Evolutionary conservation across 1,284 basidiomycete genomes (phyloP), one percentile per base, ranked within the genome.

Genomic region (Peniophora sp.): DNA sequence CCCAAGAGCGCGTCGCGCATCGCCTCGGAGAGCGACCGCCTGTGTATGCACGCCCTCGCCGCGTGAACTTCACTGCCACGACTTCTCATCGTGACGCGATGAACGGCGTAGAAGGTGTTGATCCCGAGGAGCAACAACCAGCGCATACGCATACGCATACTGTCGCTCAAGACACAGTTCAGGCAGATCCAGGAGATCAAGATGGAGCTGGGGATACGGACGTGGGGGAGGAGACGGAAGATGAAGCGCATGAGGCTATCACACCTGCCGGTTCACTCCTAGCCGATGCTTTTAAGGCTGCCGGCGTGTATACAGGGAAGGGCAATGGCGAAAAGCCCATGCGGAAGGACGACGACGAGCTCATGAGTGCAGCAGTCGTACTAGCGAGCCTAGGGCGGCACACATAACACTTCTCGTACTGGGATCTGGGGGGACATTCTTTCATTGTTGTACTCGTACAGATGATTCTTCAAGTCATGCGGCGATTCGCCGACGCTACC

Each of bases 1-100:
- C 69, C 74, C 35, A 84, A 81, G 34, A 72, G 87, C 22, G 85
- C 87, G 61, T 88, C 83, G 79, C 85, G 85, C 3, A 87, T 85
- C 62, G 85, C 81, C 76, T 73, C 8, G 64, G 64, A 5, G 65
- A 52, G 9, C 39, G 51, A 36, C 27, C 59, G 54, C 46, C 56
- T 55, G 5, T 15, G 6, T 20, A 5, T n/a, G 8, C 18, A 5
- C 37, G 18, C 18, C n/a, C n/a, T 41, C n/a, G 15, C 15, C 8
- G 8, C 15, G 15, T 15, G 8, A 20, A 41, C 8, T n/a, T 15
- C 5, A 41, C 15, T 17, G 37, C 15, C n/a, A 20, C 18, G 8
- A 41, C 15, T 41, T 8, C 8, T n/a, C 15, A 41, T 8, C 37
- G 37, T 17, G 8, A 20, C 10, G 10, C 10, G 34, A n/a, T n/a